These are phyloP conservation scores for Pleodorina starrii DNA, from an alignment of 139 green algal species.

Conservation along the genomic window DNA sequence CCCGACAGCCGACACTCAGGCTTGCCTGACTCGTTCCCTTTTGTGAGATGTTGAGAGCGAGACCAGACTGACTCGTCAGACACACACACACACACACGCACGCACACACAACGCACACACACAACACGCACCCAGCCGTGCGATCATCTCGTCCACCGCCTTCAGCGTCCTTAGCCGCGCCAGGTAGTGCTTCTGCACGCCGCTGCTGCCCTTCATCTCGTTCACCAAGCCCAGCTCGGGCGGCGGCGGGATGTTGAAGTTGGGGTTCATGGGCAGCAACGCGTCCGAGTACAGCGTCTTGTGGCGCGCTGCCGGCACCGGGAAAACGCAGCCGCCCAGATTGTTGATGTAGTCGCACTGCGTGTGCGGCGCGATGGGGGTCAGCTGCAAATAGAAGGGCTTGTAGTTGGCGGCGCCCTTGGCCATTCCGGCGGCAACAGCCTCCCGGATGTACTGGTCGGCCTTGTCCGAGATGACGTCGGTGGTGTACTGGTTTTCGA, in stretches of 20 bases:
- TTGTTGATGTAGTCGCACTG: conserved; percentile 10
- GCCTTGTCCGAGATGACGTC: conserved; percentile 39
- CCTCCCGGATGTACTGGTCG: conserved; percentile 16
- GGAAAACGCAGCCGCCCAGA: not conserved
- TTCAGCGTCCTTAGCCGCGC: conserved; percentile 27
- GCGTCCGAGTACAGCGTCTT: not conserved
- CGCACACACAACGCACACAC: too few species aligned
- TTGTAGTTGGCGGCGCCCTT: not conserved
- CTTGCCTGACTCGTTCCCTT: too few species aligned
- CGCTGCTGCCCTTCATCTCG: not conserved
- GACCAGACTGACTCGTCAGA: too few species aligned
- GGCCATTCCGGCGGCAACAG: not conserved
- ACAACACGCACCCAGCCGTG: conserved; percentile 46
- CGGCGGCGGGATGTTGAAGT: conserved; percentile 9
- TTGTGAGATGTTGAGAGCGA: too few species aligned
- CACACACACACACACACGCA: too few species aligned
- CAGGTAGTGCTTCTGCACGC: conserved; percentile 43
- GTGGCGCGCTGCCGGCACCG: conserved; percentile 32
- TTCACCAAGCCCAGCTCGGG: conserved; percentile 4
- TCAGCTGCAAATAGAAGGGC: conserved; percentile 43
- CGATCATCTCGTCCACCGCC: conserved; percentile 62
- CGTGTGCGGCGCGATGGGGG: conserved; percentile 44
- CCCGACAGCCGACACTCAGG: too few species aligned
- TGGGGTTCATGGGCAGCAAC: conserved; percentile 30
- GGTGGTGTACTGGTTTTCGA: conserved; percentile 23